Evolutionary conservation across 345 rosid genomes (phyloP).

Genomic region (Combretum micranthum): DNA sequence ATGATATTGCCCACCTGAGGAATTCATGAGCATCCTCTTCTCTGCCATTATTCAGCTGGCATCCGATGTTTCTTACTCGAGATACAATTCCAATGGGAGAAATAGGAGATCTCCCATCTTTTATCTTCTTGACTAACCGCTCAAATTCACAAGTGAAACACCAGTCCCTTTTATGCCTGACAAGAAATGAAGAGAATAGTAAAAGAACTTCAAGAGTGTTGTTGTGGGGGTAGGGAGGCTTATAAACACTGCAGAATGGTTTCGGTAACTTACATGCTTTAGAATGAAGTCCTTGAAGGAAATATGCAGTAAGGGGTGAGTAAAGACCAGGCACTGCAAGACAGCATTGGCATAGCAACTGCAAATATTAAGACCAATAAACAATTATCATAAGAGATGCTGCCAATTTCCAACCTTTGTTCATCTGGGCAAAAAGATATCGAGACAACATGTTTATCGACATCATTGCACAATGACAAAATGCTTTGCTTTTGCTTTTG

Average conservation of each 20-base stretch:
- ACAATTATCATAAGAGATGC: neutral
- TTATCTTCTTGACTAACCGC: constrained; percentile 57
- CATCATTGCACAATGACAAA: too few relatives aligned
- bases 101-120: constrained; percentile 61
- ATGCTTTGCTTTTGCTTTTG: too few relatives aligned
- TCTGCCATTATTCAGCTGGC: constrained; percentile 75
- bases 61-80: constrained; percentile 63
- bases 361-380: constrained; percentile 19
- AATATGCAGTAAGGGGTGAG: constrained; percentile 85
- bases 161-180: constrained; percentile 70
- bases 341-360: constrained; percentile 98
- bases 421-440: too few relatives aligned
- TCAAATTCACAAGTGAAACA: constrained; percentile 94
- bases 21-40: constrained; percentile 99
- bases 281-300: constrained; percentile 77
- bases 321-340: constrained; percentile 87
- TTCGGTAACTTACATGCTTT: constrained; percentile 55
- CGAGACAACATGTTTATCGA: too few relatives aligned
- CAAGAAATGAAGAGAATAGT: constrained; percentile 14
- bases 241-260: neutral
- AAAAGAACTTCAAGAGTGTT: neutral
- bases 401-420: too few relatives aligned
- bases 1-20: constrained; percentile 50
- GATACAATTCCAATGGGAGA: constrained; percentile 74
- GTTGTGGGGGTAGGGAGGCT: too few relatives aligned